Evolutionary conservation across 2,329 filamentous ascomycete genomes (phyloP), one percentile per base, ranked within the genome.

Genomic region (Fusarium sp.): DNA sequence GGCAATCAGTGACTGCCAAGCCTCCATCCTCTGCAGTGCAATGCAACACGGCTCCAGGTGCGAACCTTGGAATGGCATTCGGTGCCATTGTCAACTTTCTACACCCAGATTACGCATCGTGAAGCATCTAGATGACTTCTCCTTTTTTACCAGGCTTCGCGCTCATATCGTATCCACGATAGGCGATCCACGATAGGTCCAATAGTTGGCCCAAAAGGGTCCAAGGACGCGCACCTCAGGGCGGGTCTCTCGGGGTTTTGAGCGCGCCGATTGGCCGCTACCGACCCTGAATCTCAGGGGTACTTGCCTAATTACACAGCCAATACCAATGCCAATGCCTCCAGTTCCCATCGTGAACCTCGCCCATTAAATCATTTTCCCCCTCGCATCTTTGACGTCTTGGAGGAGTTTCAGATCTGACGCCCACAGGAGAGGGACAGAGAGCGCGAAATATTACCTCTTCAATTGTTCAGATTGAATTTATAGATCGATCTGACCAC

Each of bases 151-250:
- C 20, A 22, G 31, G 20, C 35, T 29, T 36, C 14, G 8, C 55
- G 5, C 10, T 57, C 22, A 35, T 70, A 63, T 60, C 36, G 36
- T 70, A 58, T 60, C 42, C 62, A 67, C 38, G 59, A 59, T 40
- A 46, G 42, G 38, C 62, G 66, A 62, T 60, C 33, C 38, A 36
- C 64, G 55, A 71, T 20, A 20, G 20, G 40, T 53, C 64, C 58
- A 73, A 33, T 40, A 73, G 60, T 66, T 73, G 70, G 62, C 67
- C 70, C 38, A 61, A 55, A 61, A 59, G 27, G 35, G 57, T 10
- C 9, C 36, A 59, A 42, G 62, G 70, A 71, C 67, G 70, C 70
- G 70, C 53, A 73, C 42, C 56, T 60, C 24, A 27, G 61, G 53
- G 57, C 61, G 68, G 68, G 66, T 66, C 68, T 71, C 3, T 40